Conservation (phyloP, 2,329 filamentous ascomycete species). For the Phyllosticta citribraziliensis region DNA sequence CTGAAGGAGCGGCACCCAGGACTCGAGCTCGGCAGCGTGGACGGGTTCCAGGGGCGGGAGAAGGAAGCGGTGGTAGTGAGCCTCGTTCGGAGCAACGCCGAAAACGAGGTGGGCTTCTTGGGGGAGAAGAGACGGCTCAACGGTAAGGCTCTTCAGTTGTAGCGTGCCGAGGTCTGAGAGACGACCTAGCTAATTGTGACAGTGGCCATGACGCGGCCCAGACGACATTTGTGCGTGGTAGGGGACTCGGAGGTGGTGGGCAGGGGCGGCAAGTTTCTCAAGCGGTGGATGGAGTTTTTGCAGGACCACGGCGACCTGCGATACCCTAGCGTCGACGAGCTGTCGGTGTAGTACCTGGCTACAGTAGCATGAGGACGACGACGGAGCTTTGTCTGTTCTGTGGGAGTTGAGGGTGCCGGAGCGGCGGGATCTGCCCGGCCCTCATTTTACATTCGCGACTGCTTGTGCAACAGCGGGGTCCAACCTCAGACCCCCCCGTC, state of each 20-base stretch:
- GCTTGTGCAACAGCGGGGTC: neutral
- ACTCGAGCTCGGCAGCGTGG: constrained; percentile 90
- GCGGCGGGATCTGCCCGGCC: no score
- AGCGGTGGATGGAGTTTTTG: constrained; percentile 81
- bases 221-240: constrained; percentile 79
- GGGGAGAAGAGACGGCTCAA: constrained; percentile 87
- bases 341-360: no score
- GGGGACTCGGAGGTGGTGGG: constrained; percentile 85
- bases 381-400: neutral
- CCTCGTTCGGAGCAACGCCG: constrained; percentile 82
- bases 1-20: constrained; percentile 75
- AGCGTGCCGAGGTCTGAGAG: constrained; percentile 4
- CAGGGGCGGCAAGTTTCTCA: constrained; percentile 78
- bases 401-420: no score
- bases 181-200: constrained; percentile 6
- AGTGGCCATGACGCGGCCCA: constrained; percentile 97
- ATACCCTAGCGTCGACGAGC: constrained; percentile 61
- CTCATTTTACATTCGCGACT: neutral
- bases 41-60: constrained; percentile 94
- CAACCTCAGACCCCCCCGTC: neutral
- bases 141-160: constrained; percentile 53
- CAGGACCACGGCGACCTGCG: constrained; percentile 84
- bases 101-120: constrained; percentile 85
- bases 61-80: constrained; percentile 93
- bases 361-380: constrained; percentile 11